Conservation (phyloP, 2,329 filamentous ascomycete genomes). For the Cladosporium oxysporum region DNA sequence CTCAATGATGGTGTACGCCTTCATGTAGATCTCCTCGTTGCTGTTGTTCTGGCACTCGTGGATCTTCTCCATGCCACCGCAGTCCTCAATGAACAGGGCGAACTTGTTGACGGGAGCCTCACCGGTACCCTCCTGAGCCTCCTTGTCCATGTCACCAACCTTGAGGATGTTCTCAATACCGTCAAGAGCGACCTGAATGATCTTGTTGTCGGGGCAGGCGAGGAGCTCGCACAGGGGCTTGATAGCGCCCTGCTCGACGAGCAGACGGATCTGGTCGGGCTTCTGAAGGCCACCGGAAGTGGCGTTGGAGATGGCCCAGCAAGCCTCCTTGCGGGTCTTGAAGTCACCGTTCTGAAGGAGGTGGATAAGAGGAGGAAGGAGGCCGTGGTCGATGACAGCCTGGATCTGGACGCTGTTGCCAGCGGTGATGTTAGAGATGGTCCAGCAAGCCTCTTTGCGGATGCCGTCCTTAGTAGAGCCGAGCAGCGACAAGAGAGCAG, state of each 20-base stretch:
- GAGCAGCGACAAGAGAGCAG: conserved; percentile 87
- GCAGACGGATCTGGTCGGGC: conserved; percentile 95
- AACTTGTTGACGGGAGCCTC: conserved; percentile 88
- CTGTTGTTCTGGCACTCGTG: conserved; percentile 99
- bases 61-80: conserved; percentile 99
- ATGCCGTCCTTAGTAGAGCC: conserved; percentile 99
- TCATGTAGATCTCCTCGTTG: conserved; percentile 99
- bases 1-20: conserved; percentile 99
- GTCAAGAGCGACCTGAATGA: conserved; percentile 97
- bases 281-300: conserved; percentile 97
- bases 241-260: conserved; percentile 92
- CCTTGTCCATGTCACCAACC: conserved; percentile 98
- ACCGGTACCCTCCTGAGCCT: conserved; percentile 71
- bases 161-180: conserved; percentile 99
- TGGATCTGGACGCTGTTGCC: conserved; percentile 98
- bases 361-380: conserved; percentile 94
- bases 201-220: conserved; percentile 98
- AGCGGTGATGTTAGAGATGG: conserved; percentile 97
- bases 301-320: conserved; percentile 99
- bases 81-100: conserved; percentile 97
- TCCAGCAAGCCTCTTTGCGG: conserved; percentile 99
- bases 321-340: conserved; percentile 98
- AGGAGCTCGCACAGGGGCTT: conserved; percentile 95
- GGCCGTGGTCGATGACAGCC: conserved; percentile 92
- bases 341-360: conserved; percentile 95